Percentiles rank a stretch among this genome's conserved stretches.
These are phyloP conservation scores for Penicillium manginii DNA, from an alignment of 495 filamentous ascomycete species.

Conservation along the genomic window DNA sequence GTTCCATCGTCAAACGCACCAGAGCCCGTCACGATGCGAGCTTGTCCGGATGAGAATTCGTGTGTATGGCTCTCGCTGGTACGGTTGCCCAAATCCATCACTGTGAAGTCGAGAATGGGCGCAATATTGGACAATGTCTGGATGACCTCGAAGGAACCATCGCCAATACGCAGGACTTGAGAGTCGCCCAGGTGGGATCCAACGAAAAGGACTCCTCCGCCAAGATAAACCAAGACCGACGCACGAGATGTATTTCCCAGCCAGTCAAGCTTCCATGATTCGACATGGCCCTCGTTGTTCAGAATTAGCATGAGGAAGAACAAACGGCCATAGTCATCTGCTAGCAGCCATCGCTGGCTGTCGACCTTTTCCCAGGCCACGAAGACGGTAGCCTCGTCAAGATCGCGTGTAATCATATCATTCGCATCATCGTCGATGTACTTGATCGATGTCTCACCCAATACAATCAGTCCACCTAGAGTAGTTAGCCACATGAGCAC, in stretches of 20 bases:
- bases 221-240: constrained; percentile 77
- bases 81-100: constrained; percentile 92
- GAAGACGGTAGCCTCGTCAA: constrained; percentile 79
- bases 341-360: constrained; percentile 77
- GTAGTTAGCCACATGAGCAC: constrained; percentile 8
- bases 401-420: constrained; percentile 58
- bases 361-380: constrained; percentile 87
- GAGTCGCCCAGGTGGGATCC: constrained; percentile 93
- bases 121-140: constrained; percentile 85
- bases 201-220: constrained; percentile 74
- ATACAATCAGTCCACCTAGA: constrained; percentile 73
- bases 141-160: constrained; percentile 61
- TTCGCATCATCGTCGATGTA: constrained; percentile 78
- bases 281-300: constrained; percentile 63
- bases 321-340: constrained; percentile 85
- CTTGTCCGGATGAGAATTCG: constrained; percentile 93
- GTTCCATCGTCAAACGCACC: constrained; percentile 87
- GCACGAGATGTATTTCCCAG: constrained; percentile 75
- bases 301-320: constrained; percentile 77
- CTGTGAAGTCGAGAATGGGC: constrained; percentile 87
- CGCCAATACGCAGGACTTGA: constrained; percentile 71
- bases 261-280: constrained; percentile 65
- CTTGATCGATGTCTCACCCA: constrained; percentile 81
- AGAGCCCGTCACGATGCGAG: constrained; percentile 88
- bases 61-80: constrained; percentile 77